phyloP scores from a whole-genome alignment of 768 basidiomycete genomes.

The Phaeotremella skinneri region DNA sequence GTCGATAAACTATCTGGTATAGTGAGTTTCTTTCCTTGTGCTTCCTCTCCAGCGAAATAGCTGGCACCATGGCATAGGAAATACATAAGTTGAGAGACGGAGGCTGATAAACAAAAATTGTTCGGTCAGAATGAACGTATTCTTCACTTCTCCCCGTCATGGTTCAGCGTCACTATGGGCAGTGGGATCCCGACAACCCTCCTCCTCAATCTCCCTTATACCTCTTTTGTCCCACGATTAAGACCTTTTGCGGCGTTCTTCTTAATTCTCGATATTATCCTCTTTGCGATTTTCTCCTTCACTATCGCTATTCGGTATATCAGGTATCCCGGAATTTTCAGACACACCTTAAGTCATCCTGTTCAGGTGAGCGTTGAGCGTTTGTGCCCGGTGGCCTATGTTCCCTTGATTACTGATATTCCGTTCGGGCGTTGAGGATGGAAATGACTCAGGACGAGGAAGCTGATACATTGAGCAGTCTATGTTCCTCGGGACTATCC shows the following conservation, averaged over 20 bases:
- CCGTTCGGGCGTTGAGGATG: not conserved
- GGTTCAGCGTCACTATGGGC: slow-evolving; percentile 6
- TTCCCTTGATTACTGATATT: too few relatives aligned
- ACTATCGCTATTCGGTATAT: slow-evolving; percentile 17
- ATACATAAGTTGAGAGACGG: too few relatives aligned
- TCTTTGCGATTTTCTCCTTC: slow-evolving; percentile 22
- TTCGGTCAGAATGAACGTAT: slow-evolving; percentile 2
- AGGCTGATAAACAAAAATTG: too few relatives aligned
- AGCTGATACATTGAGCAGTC: not conserved
- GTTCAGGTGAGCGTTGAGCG: slow-evolving; percentile 8
- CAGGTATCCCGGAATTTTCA: slow-evolving; percentile 17
- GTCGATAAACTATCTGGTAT: not conserved
- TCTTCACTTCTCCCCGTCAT: slow-evolving; percentile 9
- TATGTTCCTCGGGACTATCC: slow-evolving; percentile 20
- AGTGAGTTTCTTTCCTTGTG: not conserved
- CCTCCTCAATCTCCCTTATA: slow-evolving; percentile 20
- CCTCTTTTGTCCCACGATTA: slow-evolving; percentile 11
- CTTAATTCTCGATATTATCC: slow-evolving; percentile 18
- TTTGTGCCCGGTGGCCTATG: not conserved
- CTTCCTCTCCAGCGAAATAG: too few relatives aligned
- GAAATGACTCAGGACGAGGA: too few relatives aligned
- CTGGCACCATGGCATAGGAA: too few relatives aligned
- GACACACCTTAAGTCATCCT: slow-evolving; percentile 14
- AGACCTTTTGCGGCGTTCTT: slow-evolving; percentile 16
- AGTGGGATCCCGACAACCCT: slow-evolving; percentile 16